Conservation (phyloP, 2,329 filamentous ascomycete species). For the Colletotrichum horii region DNA sequence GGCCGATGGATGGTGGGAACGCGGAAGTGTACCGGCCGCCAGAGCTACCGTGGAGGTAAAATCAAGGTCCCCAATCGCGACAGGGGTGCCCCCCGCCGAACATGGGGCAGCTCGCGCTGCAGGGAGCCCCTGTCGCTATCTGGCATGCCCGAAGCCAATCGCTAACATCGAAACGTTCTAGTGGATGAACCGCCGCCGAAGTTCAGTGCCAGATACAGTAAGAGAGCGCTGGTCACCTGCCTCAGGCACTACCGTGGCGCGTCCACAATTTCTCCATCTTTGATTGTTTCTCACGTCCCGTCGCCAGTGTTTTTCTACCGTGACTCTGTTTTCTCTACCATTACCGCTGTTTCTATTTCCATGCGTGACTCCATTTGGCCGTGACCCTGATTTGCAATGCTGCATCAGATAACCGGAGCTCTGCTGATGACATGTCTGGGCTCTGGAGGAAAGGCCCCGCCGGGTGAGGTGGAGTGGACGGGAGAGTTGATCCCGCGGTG, state of each 20-base stretch:
- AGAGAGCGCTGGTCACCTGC: slow-evolving; percentile 3
- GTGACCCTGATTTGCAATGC: background rate
- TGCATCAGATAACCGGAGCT: background rate
- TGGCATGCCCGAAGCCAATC: slow-evolving; percentile 12
- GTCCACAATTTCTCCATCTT: background rate
- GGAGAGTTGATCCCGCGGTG: background rate
- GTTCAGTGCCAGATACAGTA: slow-evolving; percentile 5
- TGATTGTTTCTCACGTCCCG: no score
- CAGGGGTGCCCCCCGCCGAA: background rate
- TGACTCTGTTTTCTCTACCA: background rate
- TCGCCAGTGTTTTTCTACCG: no score
- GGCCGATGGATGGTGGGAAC: background rate
- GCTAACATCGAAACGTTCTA: slow-evolving; percentile 7
- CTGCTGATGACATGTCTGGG: background rate
- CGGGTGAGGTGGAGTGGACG: background rate
- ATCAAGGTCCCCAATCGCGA: background rate
- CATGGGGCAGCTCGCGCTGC: background rate
- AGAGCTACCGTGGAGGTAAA: background rate
- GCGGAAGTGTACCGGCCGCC: background rate
- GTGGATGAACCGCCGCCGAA: slow-evolving; percentile 4
- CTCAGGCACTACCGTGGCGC: background rate
- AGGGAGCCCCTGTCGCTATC: slow-evolving; percentile 1
- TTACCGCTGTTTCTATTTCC: background rate
- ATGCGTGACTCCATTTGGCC: background rate
- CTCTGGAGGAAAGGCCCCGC: background rate